Evolutionary conservation across 352 stramenopile species (phyloP).

Genomic region (Globisporangium heterothallicum): DNA sequence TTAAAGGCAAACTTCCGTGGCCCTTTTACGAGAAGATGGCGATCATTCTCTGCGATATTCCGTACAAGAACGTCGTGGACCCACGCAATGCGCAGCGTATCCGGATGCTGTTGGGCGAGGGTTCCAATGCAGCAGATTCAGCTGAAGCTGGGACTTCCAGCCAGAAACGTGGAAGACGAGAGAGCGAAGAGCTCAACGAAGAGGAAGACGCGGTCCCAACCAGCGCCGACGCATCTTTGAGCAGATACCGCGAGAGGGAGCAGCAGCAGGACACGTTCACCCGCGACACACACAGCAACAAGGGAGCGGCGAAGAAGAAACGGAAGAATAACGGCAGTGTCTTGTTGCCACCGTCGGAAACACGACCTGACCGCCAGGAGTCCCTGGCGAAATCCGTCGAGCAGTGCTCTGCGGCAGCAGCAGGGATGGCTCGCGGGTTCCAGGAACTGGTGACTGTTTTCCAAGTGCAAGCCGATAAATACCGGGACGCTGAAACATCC

Average conservation of each 20-base stretch:
- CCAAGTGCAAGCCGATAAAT: constrained; percentile 24
- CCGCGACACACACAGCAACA: constrained; percentile 10
- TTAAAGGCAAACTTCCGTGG: constrained; percentile 58
- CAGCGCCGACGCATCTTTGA: not conserved
- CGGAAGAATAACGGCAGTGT: not conserved
- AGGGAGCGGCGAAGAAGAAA: not conserved
- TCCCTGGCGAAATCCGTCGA: constrained; percentile 38
- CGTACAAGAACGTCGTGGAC: constrained; percentile 13
- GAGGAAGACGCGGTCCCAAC: not conserved
- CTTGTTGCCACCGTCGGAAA: not conserved
- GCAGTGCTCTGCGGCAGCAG: constrained; percentile 41
- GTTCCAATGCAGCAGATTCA: not conserved
- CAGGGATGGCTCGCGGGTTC: constrained; percentile 35
- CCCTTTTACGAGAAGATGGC: constrained; percentile 40
- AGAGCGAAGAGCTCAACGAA: constrained; percentile 3
- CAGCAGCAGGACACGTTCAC: constrained; percentile 10
- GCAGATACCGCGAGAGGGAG: constrained; percentile 5
- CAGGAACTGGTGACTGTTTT: constrained; percentile 35
- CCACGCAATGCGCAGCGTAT: constrained; percentile 16
- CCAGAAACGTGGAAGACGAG: constrained; percentile 6
- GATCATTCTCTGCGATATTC: constrained; percentile 30
- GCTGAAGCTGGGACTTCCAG: not conserved
- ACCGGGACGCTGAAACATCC: constrained; percentile 16
- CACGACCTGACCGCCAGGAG: constrained; percentile 1
- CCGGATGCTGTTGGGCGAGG: constrained; percentile 16